Evolutionary conservation across 352 stramenopile genomes (phyloP).

Genomic region (Pythium aquatile): DNA sequence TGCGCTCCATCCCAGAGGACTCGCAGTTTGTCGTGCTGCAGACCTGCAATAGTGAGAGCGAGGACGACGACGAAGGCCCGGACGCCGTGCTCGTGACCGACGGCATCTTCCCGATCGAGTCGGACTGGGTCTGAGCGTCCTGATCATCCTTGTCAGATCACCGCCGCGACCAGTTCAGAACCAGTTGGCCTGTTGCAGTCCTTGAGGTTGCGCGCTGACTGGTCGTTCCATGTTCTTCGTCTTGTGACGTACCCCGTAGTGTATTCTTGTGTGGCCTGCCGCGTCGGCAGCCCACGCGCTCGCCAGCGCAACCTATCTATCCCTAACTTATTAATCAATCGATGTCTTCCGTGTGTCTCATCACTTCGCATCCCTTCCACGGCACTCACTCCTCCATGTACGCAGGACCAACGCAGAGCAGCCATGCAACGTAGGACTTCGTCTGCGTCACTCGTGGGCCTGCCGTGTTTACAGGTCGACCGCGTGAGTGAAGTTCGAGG

Average conservation of each 20-base stretch:
- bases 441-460: neutral
- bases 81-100: constrained; percentile 15
- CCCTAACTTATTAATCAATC: constrained; percentile 7
- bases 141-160: neutral
- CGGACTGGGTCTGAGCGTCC: constrained; percentile 17
- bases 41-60: constrained; percentile 7
- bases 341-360: neutral
- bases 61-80: constrained; percentile 12
- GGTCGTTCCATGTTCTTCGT: neutral
- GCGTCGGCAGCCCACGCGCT: neutral
- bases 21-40: constrained; percentile 14
- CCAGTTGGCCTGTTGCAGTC: neutral
- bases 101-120: constrained; percentile 17
- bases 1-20: constrained; percentile 40
- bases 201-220: neutral
- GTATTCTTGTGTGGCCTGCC: neutral
- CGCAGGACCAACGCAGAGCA: neutral
- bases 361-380: neutral
- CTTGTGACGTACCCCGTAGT: neutral
- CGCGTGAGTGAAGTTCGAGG: neutral
- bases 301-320: neutral
- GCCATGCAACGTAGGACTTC: neutral
- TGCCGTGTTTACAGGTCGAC: neutral
- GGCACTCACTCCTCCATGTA: neutral
- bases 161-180: neutral